Base-by-base conservation (phyloP, 352 stramenopile genomes). In the Lagenidium giganteum region DNA sequence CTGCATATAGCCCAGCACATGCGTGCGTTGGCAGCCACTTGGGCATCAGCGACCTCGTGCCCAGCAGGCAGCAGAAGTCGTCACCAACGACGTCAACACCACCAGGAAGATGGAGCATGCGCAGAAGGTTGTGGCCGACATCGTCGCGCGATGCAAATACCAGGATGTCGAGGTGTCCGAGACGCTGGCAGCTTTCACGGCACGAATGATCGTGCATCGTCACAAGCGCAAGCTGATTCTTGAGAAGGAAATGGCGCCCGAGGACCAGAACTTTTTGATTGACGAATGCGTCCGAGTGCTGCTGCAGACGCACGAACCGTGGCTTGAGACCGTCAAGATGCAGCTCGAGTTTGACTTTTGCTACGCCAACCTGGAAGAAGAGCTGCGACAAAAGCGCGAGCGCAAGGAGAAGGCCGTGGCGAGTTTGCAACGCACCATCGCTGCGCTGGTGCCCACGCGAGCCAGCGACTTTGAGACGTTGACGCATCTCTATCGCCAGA, bases 261-360 rank as follows among this genome's bases (percentile, higher is more conserved):
- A 90, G 13, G 83, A 87, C 41, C 64, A 93, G 36, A 57, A 87
- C 27, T 83, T 74, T 43, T 54, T 96, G 20, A 57, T 93, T 3
- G 70, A 95, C 23, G 59, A 73, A 33, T 93, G 79, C 53, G 76
- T 95, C 35, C 68, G 64, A 21, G 67, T 77, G 30, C 61, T 96
- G 13, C 43, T 91, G 0, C 75, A 89, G 35, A 45, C 69, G 29
- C 83, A 94, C 13, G 82, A 84, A 25, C 89, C 89, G 18, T 61
- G 78, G 14, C 66, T 97, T 41, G 81, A 95, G 62, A 93, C 84
- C n/a, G 80, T 97, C 48, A 96, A 96, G 56, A 98, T 97, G 87
- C 92, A 98, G 64, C 87, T 97, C 31, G 87, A 86, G 38, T 97
- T 97, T 48, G 92, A 98, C 56, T 86, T 78, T 21, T 86, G 75